Percentiles rank a stretch among this genome's conserved stretches.
Evolutionary conservation across 2,329 filamentous ascomycete genomes (phyloP).

Genomic region (Alternaria sp.): DNA sequence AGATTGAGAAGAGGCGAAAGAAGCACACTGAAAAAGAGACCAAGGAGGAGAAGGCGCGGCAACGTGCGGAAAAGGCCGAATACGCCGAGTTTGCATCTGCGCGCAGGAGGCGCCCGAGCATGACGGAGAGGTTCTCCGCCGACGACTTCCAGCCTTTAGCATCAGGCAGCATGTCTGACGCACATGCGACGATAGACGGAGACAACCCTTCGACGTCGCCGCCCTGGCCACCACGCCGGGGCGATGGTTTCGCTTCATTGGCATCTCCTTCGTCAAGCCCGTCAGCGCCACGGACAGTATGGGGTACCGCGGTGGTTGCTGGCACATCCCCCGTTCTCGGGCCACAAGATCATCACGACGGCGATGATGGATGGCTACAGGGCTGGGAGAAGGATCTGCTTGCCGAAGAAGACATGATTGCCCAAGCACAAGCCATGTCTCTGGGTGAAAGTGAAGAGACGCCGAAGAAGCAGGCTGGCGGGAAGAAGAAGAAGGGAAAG

Average conservation of each 20-base stretch:
- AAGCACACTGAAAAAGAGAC: constrained; percentile 83
- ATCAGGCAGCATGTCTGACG: constrained; percentile 37
- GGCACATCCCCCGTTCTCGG: constrained; percentile 65
- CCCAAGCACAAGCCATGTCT: constrained; percentile 57
- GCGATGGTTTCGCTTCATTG: constrained; percentile 68
- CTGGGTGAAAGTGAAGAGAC: constrained; percentile 40
- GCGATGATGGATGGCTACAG: constrained; percentile 85
- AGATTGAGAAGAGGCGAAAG: constrained; percentile 79
- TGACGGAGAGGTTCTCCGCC: constrained; percentile 62
- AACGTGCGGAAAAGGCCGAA: constrained; percentile 83
- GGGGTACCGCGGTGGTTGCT: constrained; percentile 81
- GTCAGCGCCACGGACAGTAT: constrained; percentile 79
- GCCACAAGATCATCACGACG: constrained; percentile 50
- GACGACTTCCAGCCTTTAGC: constrained; percentile 56
- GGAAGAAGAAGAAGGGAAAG: constrained; percentile 71
- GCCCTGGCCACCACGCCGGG: constrained; percentile 63
- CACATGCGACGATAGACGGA: constrained; percentile 37
- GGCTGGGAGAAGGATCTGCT: constrained; percentile 82
- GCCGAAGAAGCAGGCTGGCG: constrained; percentile 49
- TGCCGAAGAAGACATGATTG: constrained; percentile 64
- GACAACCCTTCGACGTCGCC: constrained; percentile 56
- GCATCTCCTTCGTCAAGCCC: constrained; percentile 85
- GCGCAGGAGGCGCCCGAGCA: constrained; percentile 65
- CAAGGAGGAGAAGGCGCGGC: constrained; percentile 84
- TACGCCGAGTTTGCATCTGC: constrained; percentile 75